phyloP scores from a whole-genome alignment of 768 basidiomycete genomes.

The Suillus spraguei region DNA sequence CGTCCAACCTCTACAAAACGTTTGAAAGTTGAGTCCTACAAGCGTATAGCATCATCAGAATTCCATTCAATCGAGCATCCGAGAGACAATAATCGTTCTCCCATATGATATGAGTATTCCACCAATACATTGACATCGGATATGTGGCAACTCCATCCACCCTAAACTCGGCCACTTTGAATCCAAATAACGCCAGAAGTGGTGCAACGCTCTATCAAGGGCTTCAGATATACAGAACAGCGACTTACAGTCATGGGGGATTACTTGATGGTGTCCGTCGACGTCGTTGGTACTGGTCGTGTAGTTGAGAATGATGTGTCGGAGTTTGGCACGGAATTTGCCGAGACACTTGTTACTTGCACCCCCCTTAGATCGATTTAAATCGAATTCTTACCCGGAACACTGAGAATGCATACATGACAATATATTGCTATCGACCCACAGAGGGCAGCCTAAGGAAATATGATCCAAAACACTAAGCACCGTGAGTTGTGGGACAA shows the following conservation, averaged over 20 bases:
- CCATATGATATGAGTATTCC: neutral
- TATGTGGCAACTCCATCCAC: neutral
- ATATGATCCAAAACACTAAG: neutral
- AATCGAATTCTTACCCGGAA: neutral
- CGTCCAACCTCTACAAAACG: constrained; percentile 99
- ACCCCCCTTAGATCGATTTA: too few species aligned
- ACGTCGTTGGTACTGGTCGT: constrained; percentile 6
- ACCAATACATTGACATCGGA: neutral
- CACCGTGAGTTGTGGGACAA: neutral
- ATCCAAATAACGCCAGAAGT: neutral
- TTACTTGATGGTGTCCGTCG: constrained; percentile 1
- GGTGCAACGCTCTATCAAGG: neutral
- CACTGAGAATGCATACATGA: neutral
- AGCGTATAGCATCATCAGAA: neutral
- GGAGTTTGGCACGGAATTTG: constrained; percentile 7
- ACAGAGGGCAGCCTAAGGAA: neutral
- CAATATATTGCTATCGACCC: neutral
- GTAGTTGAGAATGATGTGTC: constrained; percentile 2
- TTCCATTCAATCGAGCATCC: neutral
- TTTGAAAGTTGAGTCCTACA: constrained; percentile 85
- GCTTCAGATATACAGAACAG: neutral
- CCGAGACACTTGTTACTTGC: too few species aligned
- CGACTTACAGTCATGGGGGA: constrained; percentile 3
- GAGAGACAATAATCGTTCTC: neutral
- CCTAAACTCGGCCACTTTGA: neutral